These are phyloP conservation scores for Penicillium sp. DNA, from an alignment of 2,329 filamentous ascomycete species.

Conservation along the genomic window DNA sequence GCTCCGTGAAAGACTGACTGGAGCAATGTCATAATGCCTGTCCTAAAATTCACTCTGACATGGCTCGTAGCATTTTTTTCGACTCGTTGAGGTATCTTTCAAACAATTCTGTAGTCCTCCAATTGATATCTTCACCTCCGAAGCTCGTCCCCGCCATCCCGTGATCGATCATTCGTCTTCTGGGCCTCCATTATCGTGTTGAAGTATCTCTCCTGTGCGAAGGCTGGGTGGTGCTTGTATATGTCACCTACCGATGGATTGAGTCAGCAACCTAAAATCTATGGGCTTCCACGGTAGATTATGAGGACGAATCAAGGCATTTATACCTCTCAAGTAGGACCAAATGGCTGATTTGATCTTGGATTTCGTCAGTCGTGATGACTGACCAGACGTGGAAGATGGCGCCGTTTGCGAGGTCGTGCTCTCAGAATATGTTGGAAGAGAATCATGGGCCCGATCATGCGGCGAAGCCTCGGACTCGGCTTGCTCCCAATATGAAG, in stretches of 20 bases:
- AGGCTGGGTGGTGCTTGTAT: neutral
- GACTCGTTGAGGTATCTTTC: neutral
- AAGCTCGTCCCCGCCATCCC: too few species aligned
- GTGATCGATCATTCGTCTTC: neutral
- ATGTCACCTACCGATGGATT: neutral
- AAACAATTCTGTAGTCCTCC: neutral
- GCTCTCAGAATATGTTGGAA: neutral
- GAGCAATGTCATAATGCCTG: neutral
- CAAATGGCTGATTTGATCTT: slow-evolving; percentile 1
- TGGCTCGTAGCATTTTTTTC: neutral
- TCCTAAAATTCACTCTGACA: neutral
- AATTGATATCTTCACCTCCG: neutral
- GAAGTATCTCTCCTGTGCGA: neutral
- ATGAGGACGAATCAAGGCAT: too few species aligned
- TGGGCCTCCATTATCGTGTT: neutral
- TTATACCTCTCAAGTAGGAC: neutral
- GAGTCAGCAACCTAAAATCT: neutral
- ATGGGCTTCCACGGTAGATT: neutral
- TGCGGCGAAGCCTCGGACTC: neutral
- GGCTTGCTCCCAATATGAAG: neutral
- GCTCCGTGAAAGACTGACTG: neutral
- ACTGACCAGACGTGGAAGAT: neutral
- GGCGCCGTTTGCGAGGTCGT: neutral
- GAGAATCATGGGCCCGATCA: neutral
- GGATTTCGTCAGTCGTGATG: neutral